Conservation (phyloP, 352 stramenopile species). For the Pythium scleroteichum region DNA sequence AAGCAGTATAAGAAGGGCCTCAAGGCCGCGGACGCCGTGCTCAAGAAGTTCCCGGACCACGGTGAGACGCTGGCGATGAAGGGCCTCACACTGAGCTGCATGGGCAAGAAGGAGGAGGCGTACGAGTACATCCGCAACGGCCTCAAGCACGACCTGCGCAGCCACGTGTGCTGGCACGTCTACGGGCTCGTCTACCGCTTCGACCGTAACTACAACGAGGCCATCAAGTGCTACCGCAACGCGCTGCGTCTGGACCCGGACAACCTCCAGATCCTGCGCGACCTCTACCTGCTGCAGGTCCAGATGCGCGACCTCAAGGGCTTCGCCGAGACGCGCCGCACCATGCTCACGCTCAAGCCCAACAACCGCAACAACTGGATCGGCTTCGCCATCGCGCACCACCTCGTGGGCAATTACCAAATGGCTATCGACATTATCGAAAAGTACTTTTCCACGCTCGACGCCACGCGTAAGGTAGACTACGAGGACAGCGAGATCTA, state of each 20-base stretch:
- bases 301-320: constrained; percentile 90
- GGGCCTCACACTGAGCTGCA: constrained; percentile 94
- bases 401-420: constrained; percentile 91
- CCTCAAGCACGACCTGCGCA: constrained; percentile 92
- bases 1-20: constrained; percentile 99
- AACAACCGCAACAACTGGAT: constrained; percentile 97
- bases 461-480: constrained; percentile 45
- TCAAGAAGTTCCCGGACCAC: constrained; percentile 98
- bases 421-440: constrained; percentile 96
- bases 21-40: constrained; percentile 93
- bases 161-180: constrained; percentile 99
- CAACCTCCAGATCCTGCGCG: constrained; percentile 97
- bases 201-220: constrained; percentile 96
- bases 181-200: constrained; percentile 96
- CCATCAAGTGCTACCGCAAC: constrained; percentile 99
- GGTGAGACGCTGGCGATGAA: constrained; percentile 98
- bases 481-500: constrained; percentile 98
- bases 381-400: constrained; percentile 95
- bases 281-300: constrained; percentile 96
- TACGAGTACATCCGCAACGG: constrained; percentile 96
- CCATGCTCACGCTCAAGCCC: constrained; percentile 93
- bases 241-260: constrained; percentile 96
- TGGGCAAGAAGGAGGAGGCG: constrained; percentile 94
- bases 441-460: constrained; percentile 93
- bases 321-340: constrained; percentile 93